These are phyloP conservation scores for Rickenella mellea DNA, from an alignment of 768 basidiomycete species.

Conservation along the genomic window DNA sequence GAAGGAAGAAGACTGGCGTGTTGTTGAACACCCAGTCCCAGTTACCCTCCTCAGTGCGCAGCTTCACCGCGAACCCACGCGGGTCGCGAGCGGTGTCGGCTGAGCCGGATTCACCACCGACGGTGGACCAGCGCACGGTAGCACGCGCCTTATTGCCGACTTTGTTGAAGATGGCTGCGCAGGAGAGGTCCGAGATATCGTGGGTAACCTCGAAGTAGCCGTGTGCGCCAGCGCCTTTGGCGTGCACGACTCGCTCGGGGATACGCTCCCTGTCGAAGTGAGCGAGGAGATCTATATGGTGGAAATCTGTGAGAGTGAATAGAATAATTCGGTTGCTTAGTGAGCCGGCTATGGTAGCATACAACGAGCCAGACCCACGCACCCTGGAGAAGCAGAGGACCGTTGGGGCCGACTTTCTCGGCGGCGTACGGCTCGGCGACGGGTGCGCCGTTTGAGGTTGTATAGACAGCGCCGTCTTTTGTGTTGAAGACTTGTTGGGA, in stretches of 20 bases:
- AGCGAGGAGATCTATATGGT: constrained; percentile 81
- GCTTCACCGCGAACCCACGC: constrained; percentile 85
- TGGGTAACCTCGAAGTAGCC: constrained; percentile 90
- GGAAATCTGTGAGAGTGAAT: constrained; percentile 51
- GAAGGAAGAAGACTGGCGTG: constrained; percentile 87
- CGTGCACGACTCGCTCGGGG: constrained; percentile 90
- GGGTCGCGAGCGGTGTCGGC: constrained; percentile 92
- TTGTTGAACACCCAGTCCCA: constrained; percentile 91
- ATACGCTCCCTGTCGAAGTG: constrained; percentile 95
- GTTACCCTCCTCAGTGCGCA: constrained; percentile 87
- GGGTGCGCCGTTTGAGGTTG: constrained; percentile 78
- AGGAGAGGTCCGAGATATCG: constrained; percentile 74
- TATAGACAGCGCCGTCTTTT: constrained; percentile 61
- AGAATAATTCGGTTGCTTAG: constrained; percentile 9
- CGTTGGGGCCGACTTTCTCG: constrained; percentile 63
- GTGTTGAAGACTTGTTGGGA: constrained; percentile 45
- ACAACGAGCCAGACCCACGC: constrained; percentile 10
- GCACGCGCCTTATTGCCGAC: constrained; percentile 60
- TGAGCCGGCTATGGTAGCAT: background rate
- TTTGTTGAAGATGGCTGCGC: constrained; percentile 53
- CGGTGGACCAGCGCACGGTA: constrained; percentile 89
- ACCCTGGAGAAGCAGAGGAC: constrained; percentile 89
- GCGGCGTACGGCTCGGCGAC: constrained; percentile 68
- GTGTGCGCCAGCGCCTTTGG: constrained; percentile 89
- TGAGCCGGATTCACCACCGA: constrained; percentile 80